Evolutionary conservation across 2,329 filamentous ascomycete species (phyloP).

Genomic region (Fusarium armeniacum): DNA sequence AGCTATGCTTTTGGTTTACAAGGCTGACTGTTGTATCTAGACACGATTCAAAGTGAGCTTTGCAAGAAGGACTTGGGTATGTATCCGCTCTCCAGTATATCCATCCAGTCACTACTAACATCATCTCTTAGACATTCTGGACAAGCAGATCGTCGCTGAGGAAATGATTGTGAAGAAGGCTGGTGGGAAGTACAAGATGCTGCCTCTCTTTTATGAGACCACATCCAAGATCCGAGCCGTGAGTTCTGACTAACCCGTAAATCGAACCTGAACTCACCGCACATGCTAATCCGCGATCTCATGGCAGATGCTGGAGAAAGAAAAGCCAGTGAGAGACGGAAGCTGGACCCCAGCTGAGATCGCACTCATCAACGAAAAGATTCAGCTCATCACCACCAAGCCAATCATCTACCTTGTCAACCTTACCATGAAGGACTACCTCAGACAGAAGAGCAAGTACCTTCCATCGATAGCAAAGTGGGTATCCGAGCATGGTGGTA

Average conservation of each 20-base stretch:
- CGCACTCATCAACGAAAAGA: conserved; percentile 62
- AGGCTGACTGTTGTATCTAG: conserved; percentile 28
- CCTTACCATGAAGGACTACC: conserved; percentile 63
- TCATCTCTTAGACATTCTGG: conserved; percentile 53
- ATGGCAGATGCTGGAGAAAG: conserved; percentile 56
- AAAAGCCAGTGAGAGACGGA: conserved; percentile 59
- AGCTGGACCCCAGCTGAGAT: conserved; percentile 61
- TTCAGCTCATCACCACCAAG: conserved; percentile 62
- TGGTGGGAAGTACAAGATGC: conserved; percentile 62
- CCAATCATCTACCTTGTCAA: conserved; percentile 62
- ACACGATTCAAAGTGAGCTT: conserved; percentile 49
- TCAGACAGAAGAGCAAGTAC: conserved; percentile 63
- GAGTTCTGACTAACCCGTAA: not conserved
- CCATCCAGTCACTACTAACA: not conserved
- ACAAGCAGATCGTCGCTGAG: conserved; percentile 57
- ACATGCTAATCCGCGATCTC: not conserved
- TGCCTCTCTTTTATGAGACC: conserved; percentile 60
- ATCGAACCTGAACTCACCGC: rapidly evolving
- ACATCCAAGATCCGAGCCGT: conserved; percentile 57
- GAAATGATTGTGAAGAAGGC: conserved; percentile 59
- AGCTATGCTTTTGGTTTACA: not conserved
- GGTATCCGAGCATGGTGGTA: conserved; percentile 61
- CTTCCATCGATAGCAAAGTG: conserved; percentile 61
- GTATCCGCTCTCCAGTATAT: not conserved
- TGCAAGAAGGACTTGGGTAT: conserved; percentile 57